phyloP scores from a whole-genome alignment of 441 rosid genomes.

The Macaranga tanarius region DNA sequence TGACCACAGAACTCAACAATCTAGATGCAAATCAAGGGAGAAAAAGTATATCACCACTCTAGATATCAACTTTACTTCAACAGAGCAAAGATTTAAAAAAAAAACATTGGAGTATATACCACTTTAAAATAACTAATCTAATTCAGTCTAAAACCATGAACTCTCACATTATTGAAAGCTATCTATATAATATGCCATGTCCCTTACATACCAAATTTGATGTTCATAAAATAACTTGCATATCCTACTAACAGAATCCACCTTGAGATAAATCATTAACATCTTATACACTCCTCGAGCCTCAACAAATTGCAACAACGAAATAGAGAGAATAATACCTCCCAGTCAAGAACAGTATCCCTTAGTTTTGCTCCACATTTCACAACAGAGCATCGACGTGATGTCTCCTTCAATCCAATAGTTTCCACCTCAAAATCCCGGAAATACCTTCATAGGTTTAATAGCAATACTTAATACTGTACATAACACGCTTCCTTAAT shows the following conservation, averaged over 20 bases:
- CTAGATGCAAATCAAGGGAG: not conserved
- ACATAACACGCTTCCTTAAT: not conserved
- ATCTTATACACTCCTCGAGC: not conserved
- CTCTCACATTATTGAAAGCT: not conserved
- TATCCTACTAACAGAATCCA: not conserved
- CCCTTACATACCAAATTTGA: not conserved
- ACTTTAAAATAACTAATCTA: not conserved
- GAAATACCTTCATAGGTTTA: slow-evolving; percentile 56
- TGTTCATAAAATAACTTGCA: not conserved
- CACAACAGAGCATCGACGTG: slow-evolving; percentile 64
- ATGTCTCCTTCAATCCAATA: slow-evolving; percentile 89
- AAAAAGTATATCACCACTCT: not conserved
- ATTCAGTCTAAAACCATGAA: not conserved
- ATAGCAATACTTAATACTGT: slow-evolving; percentile 12
- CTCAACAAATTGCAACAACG: not conserved
- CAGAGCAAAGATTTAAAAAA: not conserved
- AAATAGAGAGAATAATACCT: slow-evolving; percentile 46
- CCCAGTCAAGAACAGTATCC: slow-evolving; percentile 98
- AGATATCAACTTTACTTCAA: not conserved
- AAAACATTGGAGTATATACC: not conserved
- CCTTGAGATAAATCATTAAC: not conserved
- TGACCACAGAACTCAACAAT: not conserved
- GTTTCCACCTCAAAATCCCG: slow-evolving; percentile 97
- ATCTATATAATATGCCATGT: not conserved
- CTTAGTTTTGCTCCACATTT: slow-evolving; percentile 78